phyloP scores from a whole-genome alignment of 1,139 yeast species.

The Geotrichum aggregatum region DNA sequence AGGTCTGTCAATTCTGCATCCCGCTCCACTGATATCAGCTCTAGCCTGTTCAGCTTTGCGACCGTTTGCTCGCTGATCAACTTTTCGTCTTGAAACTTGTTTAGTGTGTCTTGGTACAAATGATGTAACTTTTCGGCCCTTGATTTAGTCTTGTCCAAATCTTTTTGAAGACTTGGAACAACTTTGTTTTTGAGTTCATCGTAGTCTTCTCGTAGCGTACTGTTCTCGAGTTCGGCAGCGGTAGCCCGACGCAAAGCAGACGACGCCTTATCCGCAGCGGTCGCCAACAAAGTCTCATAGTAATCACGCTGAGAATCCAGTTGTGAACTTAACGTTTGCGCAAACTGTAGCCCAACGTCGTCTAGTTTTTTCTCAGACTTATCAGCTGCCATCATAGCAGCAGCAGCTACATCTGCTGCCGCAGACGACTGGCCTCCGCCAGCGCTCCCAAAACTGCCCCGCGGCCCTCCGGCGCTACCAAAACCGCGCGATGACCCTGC shows the following conservation, averaged over 20 bases:
- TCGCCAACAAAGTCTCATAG: conserved; percentile 61
- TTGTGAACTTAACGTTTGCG: conserved; percentile 72
- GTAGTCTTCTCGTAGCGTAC: conserved; percentile 21
- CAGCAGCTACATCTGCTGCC: conserved; percentile 17
- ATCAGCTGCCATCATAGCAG: conserved; percentile 19
- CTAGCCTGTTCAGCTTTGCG: conserved; percentile 51
- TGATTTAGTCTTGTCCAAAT: conserved; percentile 35
- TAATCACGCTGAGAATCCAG: conserved; percentile 85
- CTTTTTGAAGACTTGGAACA: conserved; percentile 22
- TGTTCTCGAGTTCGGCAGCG: conserved; percentile 37
- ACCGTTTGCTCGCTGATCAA: conserved; percentile 55
- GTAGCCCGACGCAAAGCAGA: conserved; percentile 40
- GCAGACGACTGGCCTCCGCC: neutral
- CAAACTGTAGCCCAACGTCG: conserved; percentile 69
- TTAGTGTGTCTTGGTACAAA: conserved; percentile 31
- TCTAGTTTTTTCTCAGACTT: conserved; percentile 41
- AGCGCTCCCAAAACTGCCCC: neutral
- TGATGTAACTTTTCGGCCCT: conserved; percentile 36
- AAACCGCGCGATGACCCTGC: neutral
- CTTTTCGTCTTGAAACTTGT: conserved; percentile 47
- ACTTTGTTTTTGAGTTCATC: conserved; percentile 22
- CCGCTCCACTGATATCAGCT: conserved; percentile 42
- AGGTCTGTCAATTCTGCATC: conserved; percentile 43
- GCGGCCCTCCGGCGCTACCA: conserved; percentile 25
- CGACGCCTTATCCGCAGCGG: conserved; percentile 39